Conservation (phyloP, 179 eudicot genomes). For the Gypsophila paniculata region DNA sequence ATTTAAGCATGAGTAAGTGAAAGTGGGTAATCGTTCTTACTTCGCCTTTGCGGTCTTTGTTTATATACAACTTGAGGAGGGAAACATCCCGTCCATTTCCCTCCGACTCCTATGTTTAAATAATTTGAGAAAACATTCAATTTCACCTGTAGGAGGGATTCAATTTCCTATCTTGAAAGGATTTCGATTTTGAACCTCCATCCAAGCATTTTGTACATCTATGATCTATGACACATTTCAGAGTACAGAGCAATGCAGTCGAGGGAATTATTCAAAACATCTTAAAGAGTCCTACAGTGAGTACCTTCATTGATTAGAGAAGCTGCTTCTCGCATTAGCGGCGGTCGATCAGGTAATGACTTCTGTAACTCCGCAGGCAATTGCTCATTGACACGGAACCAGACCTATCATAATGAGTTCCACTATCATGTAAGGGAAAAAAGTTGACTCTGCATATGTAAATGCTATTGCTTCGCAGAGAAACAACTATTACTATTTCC, state of each 20-base stretch:
- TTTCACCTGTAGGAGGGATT: neutral
- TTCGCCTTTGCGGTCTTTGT: too few species aligned
- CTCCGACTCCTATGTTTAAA: too few species aligned
- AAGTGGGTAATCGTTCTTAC: neutral
- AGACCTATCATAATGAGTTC: slow-evolving; percentile 53
- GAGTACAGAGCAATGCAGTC: neutral
- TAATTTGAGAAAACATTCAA: too few species aligned
- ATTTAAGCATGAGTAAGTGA: slow-evolving; percentile 4
- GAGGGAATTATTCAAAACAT: slow-evolving; percentile 4
- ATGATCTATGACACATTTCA: neutral
- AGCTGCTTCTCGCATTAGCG: slow-evolving; percentile 55
- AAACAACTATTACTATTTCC: slow-evolving; percentile 32
- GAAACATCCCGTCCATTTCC: too few species aligned
- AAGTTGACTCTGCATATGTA: neutral
- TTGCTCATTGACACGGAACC: slow-evolving; percentile 92
- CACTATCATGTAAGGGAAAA: slow-evolving; percentile 13
- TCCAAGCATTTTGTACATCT: neutral
- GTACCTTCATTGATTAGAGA: slow-evolving; percentile 53
- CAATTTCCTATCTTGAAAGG: neutral
- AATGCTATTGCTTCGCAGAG: neutral
- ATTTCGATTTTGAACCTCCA: neutral
- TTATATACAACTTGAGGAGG: too few species aligned
- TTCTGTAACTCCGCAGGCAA: slow-evolving; percentile 72
- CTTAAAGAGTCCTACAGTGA: neutral
- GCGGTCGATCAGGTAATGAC: slow-evolving; percentile 87